Base-by-base conservation (phyloP, 2,329 filamentous ascomycete species). In the Pseudodiploospora longispora region DNA sequence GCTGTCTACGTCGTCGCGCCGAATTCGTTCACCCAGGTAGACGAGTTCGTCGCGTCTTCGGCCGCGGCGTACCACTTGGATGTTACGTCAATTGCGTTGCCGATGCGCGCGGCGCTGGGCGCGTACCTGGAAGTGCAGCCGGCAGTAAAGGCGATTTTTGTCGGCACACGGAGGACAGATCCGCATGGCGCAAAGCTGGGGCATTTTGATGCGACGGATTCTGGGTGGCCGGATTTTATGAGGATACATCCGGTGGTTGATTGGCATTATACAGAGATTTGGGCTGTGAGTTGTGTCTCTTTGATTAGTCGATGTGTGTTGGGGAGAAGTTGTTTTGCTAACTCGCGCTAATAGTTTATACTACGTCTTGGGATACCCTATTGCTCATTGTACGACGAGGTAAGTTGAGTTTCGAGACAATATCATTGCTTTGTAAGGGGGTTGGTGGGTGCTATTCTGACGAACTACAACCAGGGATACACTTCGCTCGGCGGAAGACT, bases 231-330 rank as follows among this genome's bases (percentile, higher is more conserved):
- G 32, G 69, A 74, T 36, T 95, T 97, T 58, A 90, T 97, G 82
- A 80, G 93, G 47, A 75, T 97, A 48, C 89, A 98, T 64, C 91
- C 93, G 0, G 86, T 98, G 7, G 90, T 98, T 59, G 93, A 98
- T 65, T 98, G 93, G 93, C 87, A 93, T 62, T 95, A 96, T 64
- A 78, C 80, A 8, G 91, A 97, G 63, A 91, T 97, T 43, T 97
- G 93, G 93, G 80, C 82, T 12, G 89, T 94, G 59, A 72, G 87
- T 74, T 6, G 6, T 35, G 1, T 29, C 35, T 40, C 9, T 8
- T 35, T 33, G 34, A 27, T 30, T 19, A 2, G 19, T 19, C 3
- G 19, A 19, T 19, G 6, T 33, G 10, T 12, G n/a, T 4, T 27
- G 2, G 8, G 30, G 6, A n/a, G 19, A 40, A 10, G 30, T 2